These are phyloP conservation scores for Aspergillus clavatus DNA, from an alignment of 2,329 filamentous ascomycete species.

Conservation along the genomic window DNA sequence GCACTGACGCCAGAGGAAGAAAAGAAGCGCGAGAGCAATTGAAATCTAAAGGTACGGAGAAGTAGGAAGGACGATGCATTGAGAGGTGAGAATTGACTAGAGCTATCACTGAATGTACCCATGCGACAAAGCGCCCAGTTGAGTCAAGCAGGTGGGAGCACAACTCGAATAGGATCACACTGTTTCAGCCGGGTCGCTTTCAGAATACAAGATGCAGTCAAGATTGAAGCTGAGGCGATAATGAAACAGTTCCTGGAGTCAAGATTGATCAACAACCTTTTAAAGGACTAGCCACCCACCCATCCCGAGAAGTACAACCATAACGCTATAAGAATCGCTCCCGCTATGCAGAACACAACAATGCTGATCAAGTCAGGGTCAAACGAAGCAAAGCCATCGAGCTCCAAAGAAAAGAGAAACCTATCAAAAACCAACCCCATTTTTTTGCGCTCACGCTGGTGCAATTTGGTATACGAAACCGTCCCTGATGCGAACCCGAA, in stretches of 20 bases:
- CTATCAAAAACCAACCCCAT: conserved; percentile 6
- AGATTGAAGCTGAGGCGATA: not conserved
- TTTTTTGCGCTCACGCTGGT: conserved; percentile 12
- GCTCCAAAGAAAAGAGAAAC: too few species aligned
- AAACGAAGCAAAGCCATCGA: conserved; percentile 7
- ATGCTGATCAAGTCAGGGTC: conserved; percentile 12
- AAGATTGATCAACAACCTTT: conserved; percentile 4
- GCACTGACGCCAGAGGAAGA: too few species aligned
- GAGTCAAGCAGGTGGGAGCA: too few species aligned
- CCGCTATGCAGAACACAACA: conserved; percentile 24
- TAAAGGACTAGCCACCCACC: not conserved
- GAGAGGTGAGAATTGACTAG: too few species aligned
- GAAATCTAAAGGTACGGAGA: too few species aligned
- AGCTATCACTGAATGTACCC: too few species aligned
- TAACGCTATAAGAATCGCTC: conserved; percentile 13
- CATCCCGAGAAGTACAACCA: not conserved
- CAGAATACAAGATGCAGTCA: not conserved
- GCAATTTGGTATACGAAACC: conserved; percentile 10
- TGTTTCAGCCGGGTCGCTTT: not conserved
- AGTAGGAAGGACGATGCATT: too few species aligned
- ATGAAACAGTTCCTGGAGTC: not conserved
- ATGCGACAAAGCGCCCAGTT: too few species aligned
- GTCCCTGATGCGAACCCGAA: conserved; percentile 9
- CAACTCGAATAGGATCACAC: not conserved
- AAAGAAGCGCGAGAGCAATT: not conserved